Evolutionary conservation across 306 rosid genomes (phyloP).

Genomic region (Rosa lucieae): DNA sequence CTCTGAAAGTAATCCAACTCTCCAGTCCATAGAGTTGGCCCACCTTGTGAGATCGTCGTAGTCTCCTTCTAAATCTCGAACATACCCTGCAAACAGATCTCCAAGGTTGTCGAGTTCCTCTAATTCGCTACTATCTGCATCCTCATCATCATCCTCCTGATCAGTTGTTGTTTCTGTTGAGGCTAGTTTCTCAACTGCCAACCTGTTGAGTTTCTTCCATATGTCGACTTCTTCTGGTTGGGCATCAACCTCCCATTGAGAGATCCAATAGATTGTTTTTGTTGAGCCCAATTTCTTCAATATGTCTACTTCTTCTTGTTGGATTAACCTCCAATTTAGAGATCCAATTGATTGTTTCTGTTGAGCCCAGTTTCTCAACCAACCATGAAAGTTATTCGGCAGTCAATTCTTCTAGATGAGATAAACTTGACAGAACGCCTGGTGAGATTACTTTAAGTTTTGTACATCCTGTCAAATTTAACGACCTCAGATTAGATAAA

Average conservation of each 20-base stretch:
- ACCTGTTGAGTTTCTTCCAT: background rate
- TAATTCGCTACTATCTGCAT: too few species aligned
- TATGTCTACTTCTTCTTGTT: background rate
- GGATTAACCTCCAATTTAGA: background rate
- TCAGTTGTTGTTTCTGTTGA: background rate
- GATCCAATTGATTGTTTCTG: background rate
- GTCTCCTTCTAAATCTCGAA: too few species aligned
- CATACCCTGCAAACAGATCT: too few species aligned
- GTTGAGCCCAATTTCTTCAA: background rate
- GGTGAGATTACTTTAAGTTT: background rate
- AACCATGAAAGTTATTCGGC: too few species aligned
- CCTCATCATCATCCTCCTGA: background rate
- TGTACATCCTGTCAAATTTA: background rate
- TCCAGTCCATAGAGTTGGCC: background rate
- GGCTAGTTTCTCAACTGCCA: background rate
- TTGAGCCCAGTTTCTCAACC: background rate
- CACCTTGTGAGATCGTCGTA: background rate
- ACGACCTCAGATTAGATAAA: background rate
- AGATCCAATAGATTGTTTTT: background rate
- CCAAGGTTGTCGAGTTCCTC: too few species aligned
- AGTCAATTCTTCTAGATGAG: slow-evolving; percentile 2
- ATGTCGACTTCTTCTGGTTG: background rate
- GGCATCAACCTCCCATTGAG: background rate
- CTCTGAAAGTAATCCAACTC: background rate
- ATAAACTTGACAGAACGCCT: background rate